Conservation (phyloP, 1,139 yeast species). For the Zhuliangozyma parablackwelliae region DNA sequence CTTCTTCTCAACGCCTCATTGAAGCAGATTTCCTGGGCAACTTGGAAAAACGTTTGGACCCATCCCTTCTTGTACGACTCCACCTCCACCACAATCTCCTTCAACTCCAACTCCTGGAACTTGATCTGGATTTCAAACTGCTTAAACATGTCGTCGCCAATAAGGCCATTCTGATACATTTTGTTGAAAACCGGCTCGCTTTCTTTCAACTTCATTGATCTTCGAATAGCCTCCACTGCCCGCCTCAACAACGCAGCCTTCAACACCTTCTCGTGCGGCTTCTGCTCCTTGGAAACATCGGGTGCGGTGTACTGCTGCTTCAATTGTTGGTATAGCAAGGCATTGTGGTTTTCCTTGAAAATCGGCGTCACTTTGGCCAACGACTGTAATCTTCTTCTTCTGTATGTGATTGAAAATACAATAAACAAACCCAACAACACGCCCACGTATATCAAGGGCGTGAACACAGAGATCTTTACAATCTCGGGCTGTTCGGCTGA, state of each 20-base stretch:
- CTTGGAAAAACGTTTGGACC: constrained; percentile 71
- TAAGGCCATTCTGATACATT: constrained; percentile 80
- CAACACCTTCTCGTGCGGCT: constrained; percentile 75
- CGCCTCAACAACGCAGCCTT: constrained; percentile 80
- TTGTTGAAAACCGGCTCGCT: constrained; percentile 61
- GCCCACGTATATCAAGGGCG: constrained; percentile 78
- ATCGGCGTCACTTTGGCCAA: constrained; percentile 61
- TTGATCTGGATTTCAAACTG: constrained; percentile 76
- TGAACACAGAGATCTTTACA: constrained; percentile 65
- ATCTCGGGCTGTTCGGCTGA: constrained; percentile 9
- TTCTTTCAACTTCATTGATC: constrained; percentile 69
- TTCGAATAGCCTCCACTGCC: constrained; percentile 68
- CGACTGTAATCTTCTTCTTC: constrained; percentile 53
- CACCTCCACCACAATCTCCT: constrained; percentile 75
- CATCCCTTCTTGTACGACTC: constrained; percentile 73
- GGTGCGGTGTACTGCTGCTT: constrained; percentile 44
- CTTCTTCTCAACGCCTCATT: constrained; percentile 89
- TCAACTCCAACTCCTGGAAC: constrained; percentile 74
- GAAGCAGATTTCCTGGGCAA: constrained; percentile 85
- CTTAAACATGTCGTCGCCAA: constrained; percentile 85
- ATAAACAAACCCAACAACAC: constrained; percentile 67
- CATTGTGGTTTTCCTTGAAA: constrained; percentile 63
- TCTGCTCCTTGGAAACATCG: constrained; percentile 32
- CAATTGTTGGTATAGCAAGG: constrained; percentile 60
- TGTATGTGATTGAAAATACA: constrained; percentile 68